Percentiles rank a stretch among this genome's conserved stretches.
These are phyloP conservation scores for Penicillium lividum DNA, from an alignment of 495 filamentous ascomycete genomes.

Conservation along the genomic window DNA sequence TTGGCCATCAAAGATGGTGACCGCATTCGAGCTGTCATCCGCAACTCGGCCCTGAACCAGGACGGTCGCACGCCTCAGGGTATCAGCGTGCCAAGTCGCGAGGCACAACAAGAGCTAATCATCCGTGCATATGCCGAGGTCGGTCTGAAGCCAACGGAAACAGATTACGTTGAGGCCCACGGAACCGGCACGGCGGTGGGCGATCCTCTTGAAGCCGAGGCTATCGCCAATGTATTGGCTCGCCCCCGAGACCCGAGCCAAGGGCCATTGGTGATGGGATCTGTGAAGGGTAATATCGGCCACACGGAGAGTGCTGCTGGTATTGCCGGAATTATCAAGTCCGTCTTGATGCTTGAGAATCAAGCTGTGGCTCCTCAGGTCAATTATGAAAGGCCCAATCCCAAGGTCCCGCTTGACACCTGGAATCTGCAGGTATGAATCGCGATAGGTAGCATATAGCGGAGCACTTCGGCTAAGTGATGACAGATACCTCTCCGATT, in stretches of 20 bases:
- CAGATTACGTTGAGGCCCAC: conserved; percentile 24
- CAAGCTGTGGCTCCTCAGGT: no score
- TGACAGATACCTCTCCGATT: no score
- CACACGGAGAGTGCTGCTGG: no score
- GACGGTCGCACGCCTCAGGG: background rate
- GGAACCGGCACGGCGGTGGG: conserved; percentile 60
- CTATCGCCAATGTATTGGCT: conserved; percentile 44
- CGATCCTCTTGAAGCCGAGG: conserved; percentile 61
- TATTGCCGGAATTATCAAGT: no score
- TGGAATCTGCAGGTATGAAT: conserved; percentile 40
- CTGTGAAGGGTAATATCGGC: conserved; percentile 36
- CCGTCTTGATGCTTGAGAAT: no score
- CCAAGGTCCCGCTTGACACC: no score
- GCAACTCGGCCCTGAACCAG: background rate
- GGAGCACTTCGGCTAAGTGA: no score
- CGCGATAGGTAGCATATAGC: no score
- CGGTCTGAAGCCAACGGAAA: background rate
- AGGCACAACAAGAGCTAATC: background rate
- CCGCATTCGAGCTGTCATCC: conserved; percentile 34
- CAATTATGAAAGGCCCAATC: no score
- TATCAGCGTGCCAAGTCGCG: background rate
- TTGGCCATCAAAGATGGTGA: no score
- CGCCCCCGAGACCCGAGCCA: no score
- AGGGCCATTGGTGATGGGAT: conserved; percentile 42
- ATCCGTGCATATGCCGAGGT: background rate